Conservation (phyloP, 2,329 filamentous ascomycete genomes). For the Raffaelea albimanens region DNA sequence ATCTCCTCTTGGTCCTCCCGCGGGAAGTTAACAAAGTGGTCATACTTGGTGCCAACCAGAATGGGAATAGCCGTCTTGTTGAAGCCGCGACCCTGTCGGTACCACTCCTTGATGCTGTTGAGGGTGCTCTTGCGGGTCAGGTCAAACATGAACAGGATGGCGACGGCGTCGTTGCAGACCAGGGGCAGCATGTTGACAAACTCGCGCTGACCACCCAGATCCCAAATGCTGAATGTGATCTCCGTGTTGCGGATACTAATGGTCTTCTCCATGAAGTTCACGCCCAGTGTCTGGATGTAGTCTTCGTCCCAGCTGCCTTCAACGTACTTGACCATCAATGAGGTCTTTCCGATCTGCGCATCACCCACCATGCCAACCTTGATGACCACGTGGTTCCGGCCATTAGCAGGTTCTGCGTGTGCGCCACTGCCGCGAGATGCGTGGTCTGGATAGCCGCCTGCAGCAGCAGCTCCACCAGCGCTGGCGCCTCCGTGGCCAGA, state of each 20-base stretch:
- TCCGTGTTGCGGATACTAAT: slow-evolving; percentile 99
- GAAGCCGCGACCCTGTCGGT: slow-evolving; percentile 91
- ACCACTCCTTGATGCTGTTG: slow-evolving; percentile 99
- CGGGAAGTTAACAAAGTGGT: slow-evolving; percentile 98
- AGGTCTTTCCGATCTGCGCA: slow-evolving; percentile 98
- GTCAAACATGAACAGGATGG: slow-evolving; percentile 99
- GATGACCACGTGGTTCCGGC: slow-evolving; percentile 77
- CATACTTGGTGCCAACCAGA: slow-evolving; percentile 94
- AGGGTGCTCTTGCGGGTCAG: slow-evolving; percentile 94
- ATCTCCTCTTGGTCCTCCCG: slow-evolving; percentile 98
- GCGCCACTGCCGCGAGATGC: slow-evolving; percentile 29
- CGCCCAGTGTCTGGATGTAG: slow-evolving; percentile 96
- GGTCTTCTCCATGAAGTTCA: slow-evolving; percentile 99
- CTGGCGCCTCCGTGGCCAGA: slow-evolving; percentile 31
- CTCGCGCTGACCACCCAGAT: slow-evolving; percentile 92
- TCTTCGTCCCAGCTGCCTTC: slow-evolving; percentile 99
- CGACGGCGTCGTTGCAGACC: slow-evolving; percentile 98
- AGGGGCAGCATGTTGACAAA: slow-evolving; percentile 99
- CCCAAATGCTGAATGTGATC: slow-evolving; percentile 99
- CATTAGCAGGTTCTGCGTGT: slow-evolving; percentile 30
- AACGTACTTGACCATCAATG: slow-evolving; percentile 98
- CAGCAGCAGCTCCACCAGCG: slow-evolving; percentile 13
- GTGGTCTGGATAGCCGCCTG: slow-evolving; percentile 33
- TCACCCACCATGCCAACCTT: slow-evolving; percentile 99
- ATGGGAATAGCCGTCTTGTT: slow-evolving; percentile 99